Conservation (phyloP, 2,329 filamentous ascomycete species). For the Arachnopeziza araneosa region DNA sequence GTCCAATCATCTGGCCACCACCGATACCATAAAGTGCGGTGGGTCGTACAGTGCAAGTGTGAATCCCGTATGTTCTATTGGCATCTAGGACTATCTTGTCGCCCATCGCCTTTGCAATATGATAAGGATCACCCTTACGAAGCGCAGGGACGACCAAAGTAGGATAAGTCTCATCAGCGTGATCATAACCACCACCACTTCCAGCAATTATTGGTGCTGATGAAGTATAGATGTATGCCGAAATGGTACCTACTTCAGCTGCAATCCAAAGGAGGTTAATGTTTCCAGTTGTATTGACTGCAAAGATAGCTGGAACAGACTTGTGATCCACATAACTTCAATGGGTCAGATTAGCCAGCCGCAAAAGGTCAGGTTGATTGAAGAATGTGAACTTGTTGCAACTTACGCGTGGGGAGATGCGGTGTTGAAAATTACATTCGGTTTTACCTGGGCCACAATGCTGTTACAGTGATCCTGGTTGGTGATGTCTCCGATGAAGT, state of each 20-base stretch:
- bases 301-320: slow-evolving; percentile 21
- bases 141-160: slow-evolving; percentile 16
- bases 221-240: slow-evolving; percentile 29
- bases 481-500: slow-evolving; percentile 46
- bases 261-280: slow-evolving; percentile 42
- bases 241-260: slow-evolving; percentile 41
- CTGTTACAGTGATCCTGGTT: slow-evolving; percentile 35
- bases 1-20: slow-evolving; percentile 28
- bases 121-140: slow-evolving; percentile 20
- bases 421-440: slow-evolving; percentile 45
- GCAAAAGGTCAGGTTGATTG: not conserved
- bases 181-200: slow-evolving; percentile 16
- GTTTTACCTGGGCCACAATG: slow-evolving; percentile 38
- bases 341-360: not conserved
- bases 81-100: slow-evolving; percentile 21
- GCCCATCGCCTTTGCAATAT: slow-evolving; percentile 20
- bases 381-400: slow-evolving; percentile 16
- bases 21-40: slow-evolving; percentile 46
- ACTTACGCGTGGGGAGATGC: slow-evolving; percentile 36
- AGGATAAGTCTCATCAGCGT: slow-evolving; percentile 17
- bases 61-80: slow-evolving; percentile 34
- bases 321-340: slow-evolving; percentile 7
- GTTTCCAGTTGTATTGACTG: slow-evolving; percentile 47
- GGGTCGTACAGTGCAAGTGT: slow-evolving; percentile 45
- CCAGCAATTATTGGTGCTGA: slow-evolving; percentile 19